Base-by-base conservation (phyloP, 129 eudicot genomes). In the Arctium minus region DNA sequence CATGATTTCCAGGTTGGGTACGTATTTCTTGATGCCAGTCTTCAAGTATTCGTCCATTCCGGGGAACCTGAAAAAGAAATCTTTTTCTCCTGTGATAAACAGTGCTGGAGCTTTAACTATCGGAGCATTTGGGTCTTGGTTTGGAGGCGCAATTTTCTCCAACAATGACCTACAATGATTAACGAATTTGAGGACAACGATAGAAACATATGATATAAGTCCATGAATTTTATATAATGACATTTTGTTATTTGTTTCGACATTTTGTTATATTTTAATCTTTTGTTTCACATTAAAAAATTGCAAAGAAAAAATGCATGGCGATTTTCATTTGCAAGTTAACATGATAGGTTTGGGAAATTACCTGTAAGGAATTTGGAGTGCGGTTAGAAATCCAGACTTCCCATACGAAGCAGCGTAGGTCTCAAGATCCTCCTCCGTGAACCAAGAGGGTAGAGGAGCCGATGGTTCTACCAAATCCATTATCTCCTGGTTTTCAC, bases 311-410 rank as follows among this genome's bases (percentile, higher is more conserved):
- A 64, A 18, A 4, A 64, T 29, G 27, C 31, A 64, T 64, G 70
- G 70, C 7, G 6, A 0, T 64, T n/a, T 64, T 8, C 48, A 42
- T 42, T 42, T 42, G 10, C 10, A 42, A 42, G 9, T 15, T 50
- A 11, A 31, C 8, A 72, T 32, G 18, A 9, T 42, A 42, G 8
- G 48, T 42, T 6, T 6, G 48, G 2, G 6, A 27, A 36, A 0
- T 72, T 80, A 88, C 92, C 93, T 87, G 65, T 89, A 89, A 39
- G 93, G 93, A 80, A 89, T 90, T 85, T 85, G 86, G 75, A 89
- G 74, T 62, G 93, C 82, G 30, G 93, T 87, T 22, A 75, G 82
- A 83, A 89, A 87, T 42, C 91, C 91, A 30, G 93, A 89, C n/a
- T 85, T 89, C 27, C 83, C 85, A 46, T 87, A 87, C 42, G 80